These are phyloP conservation scores for Termitomyces sp. DNA, from an alignment of 768 basidiomycete species.

Conservation along the genomic window DNA sequence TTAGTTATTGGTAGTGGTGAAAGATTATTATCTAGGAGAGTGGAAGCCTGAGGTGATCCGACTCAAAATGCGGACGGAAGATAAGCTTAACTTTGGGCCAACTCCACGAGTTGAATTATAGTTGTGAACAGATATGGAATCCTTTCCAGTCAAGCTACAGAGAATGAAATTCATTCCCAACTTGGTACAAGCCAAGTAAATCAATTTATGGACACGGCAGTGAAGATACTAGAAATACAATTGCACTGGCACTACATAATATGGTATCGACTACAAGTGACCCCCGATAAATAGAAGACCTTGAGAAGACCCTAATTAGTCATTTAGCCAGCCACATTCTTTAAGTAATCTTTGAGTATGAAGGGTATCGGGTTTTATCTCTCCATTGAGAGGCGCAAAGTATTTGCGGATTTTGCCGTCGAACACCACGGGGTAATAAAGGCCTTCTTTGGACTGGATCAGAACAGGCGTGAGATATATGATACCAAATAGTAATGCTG, in stretches of 20 bases:
- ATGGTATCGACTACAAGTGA: not conserved
- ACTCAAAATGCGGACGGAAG: no score
- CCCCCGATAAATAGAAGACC: not conserved
- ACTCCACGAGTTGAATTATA: no score
- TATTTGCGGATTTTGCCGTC: constrained; percentile 50
- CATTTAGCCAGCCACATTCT: constrained; percentile 43
- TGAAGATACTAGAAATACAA: not conserved
- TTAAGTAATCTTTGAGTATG: constrained; percentile 44
- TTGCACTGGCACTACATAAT: not conserved
- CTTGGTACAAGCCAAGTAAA: no score
- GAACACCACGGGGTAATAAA: constrained; percentile 55
- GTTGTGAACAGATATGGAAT: no score
- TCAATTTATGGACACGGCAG: no score
- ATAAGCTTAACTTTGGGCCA: no score
- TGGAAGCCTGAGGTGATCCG: no score
- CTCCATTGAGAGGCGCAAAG: constrained; percentile 62
- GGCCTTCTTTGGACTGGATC: constrained; percentile 37
- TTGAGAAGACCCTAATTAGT: not conserved
- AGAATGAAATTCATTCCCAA: no score
- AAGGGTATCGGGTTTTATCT: constrained; percentile 57
- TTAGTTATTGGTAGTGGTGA: no score
- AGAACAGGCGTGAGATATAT: not conserved
- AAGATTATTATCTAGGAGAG: no score
- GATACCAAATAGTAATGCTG: not conserved
- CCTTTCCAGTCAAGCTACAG: no score